A percentile compares a stretch with the other conserved stretches of the same genome.
Evolutionary conservation across 768 basidiomycete genomes (phyloP).

Genomic region (Mycena pura): DNA sequence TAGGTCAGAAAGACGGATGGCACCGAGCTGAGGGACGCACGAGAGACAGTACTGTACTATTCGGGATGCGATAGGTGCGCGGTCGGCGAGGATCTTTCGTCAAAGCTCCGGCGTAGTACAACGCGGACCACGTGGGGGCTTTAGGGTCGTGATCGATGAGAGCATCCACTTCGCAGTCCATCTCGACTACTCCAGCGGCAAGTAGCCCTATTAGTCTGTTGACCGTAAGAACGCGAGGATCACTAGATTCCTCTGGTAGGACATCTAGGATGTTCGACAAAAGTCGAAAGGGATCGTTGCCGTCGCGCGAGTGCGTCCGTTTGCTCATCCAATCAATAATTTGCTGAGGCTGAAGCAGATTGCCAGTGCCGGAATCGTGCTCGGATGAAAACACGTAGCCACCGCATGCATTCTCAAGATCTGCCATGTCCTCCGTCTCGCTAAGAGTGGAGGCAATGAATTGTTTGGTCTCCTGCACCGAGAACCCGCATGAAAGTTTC

Average conservation of each 20-base stretch:
- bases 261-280: no score
- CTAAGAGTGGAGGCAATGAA: background rate
- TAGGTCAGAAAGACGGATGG: no score
- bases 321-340: background rate
- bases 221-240: background rate
- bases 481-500: conserved; percentile 1
- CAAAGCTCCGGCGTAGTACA: background rate
- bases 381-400: background rate
- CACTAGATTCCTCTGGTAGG: no score
- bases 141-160: background rate
- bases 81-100: background rate
- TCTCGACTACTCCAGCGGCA: background rate
- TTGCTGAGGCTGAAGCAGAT: conserved; percentile 7
- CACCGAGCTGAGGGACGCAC: background rate
- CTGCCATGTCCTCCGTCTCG: background rate
- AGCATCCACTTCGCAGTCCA: background rate
- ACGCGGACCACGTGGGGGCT: background rate
- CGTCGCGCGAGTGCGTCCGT: no score
- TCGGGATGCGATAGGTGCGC: background rate
- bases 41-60: background rate
- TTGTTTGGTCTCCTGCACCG: background rate
- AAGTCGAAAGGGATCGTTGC: no score
- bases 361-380: background rate
- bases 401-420: background rate
- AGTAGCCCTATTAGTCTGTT: conserved; percentile 4